Evolutionary conservation across 768 basidiomycete genomes (phyloP).

Genomic region (Trametes gibbosa): DNA sequence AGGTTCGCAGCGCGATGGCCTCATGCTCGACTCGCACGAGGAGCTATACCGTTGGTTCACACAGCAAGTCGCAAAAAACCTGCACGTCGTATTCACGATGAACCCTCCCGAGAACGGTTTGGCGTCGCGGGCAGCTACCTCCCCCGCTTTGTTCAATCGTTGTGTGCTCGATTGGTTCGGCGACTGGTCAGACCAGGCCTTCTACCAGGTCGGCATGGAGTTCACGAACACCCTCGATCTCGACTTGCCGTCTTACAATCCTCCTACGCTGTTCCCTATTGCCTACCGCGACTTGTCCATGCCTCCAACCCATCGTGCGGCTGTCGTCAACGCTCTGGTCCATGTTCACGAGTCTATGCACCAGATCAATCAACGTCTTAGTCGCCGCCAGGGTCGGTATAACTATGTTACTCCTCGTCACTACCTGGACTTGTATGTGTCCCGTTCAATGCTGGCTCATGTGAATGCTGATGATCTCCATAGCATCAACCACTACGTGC

Average conservation of each 20-base stretch:
- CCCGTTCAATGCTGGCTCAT: too few relatives aligned
- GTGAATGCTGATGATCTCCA: not conserved
- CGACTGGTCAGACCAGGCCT: slow-evolving; percentile 98
- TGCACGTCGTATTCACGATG: slow-evolving; percentile 99
- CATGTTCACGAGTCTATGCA: slow-evolving; percentile 88
- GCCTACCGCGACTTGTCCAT: slow-evolving; percentile 80
- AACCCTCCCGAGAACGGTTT: slow-evolving; percentile 96
- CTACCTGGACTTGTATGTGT: slow-evolving; percentile 94
- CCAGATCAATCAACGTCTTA: slow-evolving; percentile 84
- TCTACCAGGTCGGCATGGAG: slow-evolving; percentile 97
- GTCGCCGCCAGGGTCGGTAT: slow-evolving; percentile 90
- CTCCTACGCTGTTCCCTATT: slow-evolving; percentile 83
- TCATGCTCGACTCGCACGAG: slow-evolving; percentile 98
- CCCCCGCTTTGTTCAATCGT: slow-evolving; percentile 97
- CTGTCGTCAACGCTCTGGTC: slow-evolving; percentile 91
- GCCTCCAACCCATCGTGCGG: slow-evolving; percentile 88
- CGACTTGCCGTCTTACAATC: slow-evolving; percentile 76
- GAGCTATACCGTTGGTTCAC: slow-evolving; percentile 99
- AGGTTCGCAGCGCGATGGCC: slow-evolving; percentile 96
- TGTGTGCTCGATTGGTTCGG: slow-evolving; percentile 99
- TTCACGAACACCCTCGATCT: slow-evolving; percentile 94
- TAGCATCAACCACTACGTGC: slow-evolving; percentile 97
- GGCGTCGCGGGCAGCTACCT: slow-evolving; percentile 93
- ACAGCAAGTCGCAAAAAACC: slow-evolving; percentile 94
- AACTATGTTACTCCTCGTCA: slow-evolving; percentile 97